A percentile compares a stretch with the other conserved stretches of the same genome.
Conservation (phyloP, 169 alveolate species). For the Plasmodium fragile region DNA sequence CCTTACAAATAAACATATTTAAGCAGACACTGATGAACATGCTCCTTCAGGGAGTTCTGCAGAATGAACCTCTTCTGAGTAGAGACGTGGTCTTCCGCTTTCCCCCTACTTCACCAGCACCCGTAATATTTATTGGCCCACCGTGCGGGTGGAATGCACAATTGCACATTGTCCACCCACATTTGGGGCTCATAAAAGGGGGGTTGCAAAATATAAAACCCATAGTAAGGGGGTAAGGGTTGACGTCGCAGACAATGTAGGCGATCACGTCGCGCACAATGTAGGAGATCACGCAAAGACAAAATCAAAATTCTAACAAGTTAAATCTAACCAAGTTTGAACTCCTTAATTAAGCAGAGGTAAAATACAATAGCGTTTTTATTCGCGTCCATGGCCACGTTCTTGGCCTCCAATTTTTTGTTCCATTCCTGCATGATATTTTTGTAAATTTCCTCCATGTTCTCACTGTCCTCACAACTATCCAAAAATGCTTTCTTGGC, state of each 20-base stretch:
- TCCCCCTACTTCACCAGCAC: neutral
- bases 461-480: neutral
- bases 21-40: neutral
- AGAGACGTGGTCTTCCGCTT: neutral
- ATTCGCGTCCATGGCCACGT: neutral
- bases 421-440: neutral
- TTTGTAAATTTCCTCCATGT: neutral
- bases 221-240: neutral
- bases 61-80: neutral
- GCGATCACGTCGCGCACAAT: neutral
- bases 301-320: neutral
- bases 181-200: neutral
- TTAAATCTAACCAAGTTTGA: neutral
- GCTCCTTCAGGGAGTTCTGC: neutral
- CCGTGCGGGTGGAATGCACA: neutral
- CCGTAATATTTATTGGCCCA: neutral
- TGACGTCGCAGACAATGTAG: neutral
- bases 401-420: neutral
- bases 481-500: too few relatives aligned
- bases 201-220: neutral
- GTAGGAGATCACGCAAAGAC: neutral
- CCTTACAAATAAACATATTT: neutral
- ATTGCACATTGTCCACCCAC: neutral
- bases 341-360: slow-evolving; percentile 9
- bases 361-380: slow-evolving; percentile 7